Evolutionary conservation across 169 alveolate genomes (phyloP), one percentile per base, ranked within the genome.

Genomic region (Gregarina niphandrodes): DNA sequence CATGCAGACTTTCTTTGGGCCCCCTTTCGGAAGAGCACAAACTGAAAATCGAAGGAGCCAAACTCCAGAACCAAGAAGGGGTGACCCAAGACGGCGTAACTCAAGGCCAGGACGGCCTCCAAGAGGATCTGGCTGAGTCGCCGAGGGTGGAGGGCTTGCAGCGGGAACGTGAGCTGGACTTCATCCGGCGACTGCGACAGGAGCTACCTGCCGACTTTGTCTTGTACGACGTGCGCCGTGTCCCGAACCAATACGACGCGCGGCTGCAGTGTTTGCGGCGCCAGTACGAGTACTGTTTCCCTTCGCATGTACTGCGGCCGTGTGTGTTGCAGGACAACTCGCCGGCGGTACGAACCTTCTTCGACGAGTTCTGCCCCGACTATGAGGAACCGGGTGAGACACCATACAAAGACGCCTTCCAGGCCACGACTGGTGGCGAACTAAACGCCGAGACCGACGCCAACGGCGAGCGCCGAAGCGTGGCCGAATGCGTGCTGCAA

Each of bases 1-100:
- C 67, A 0, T 59, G 66, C 13, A 53, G 69, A n/a, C 37, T 45
- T n/a, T 32, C 32, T 35, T n/a, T 15, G 29, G 17, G n/a, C 11
- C 18, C 21, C 21, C 32, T 11, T 4, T 21, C 1, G 11, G 1
- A 21, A 37, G 6, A 19, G 3, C 4, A 2, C 3, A 2, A 16
- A 6, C 21, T 4, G 21, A 31, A 21, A 28, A 41, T n/a, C 16
- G 12, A 4, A 3, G 18, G 16, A 17, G 18, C 22, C n/a, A n/a
- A n/a, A n/a, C n/a, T n/a, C n/a, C n/a, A n/a, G n/a, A n/a, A n/a
- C n/a, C n/a, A n/a, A n/a, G n/a, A n/a, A n/a, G n/a, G n/a, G n/a
- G n/a, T n/a, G n/a, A n/a, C n/a, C n/a, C n/a, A n/a, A n/a, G n/a
- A n/a, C n/a, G n/a, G n/a, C n/a, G n/a, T n/a, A n/a, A n/a, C n/a